Base-by-base conservation (phyloP, 352 stramenopile species). In the Phytophthora capsici region DNA sequence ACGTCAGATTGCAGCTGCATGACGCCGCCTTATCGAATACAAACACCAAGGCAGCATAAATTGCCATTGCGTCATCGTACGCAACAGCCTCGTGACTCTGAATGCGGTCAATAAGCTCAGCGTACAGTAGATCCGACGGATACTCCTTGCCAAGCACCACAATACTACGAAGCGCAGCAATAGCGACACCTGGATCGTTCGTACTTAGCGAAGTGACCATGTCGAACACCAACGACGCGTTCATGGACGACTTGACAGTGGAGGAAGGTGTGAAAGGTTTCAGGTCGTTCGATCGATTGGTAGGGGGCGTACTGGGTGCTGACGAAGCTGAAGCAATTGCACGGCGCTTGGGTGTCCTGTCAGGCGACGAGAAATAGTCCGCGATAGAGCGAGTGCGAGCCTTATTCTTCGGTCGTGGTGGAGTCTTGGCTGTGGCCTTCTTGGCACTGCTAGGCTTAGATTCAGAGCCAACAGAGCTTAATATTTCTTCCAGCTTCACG, bases 71-170 rank as follows among this genome's bases (percentile, higher is more conserved):
- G 48, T 92, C 83, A 0, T 49, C 71, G 60, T 93, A 94, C 22
- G 75, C 82, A 49, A 90, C 74, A 1, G 83, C 78, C 34, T 91
- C 84, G 14, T 75, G 75, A 61, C 82, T 90, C 56, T 90, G 76
- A 23, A 95, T 93, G n/a, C 78, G 80, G 38, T 93, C 87, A 43
- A 95, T 74, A 34, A 93, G 80, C 57, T 95, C 84, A 12, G 86
- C 66, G 44, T 90, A 95, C 7, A 93, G 80, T 65, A 95, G 53
- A 54, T 91, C 82, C 4, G 84, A 92, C 32, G 87, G 84, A 55
- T 93, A 93, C 58, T 93, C 85, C 56, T 91, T 94, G 6, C 85
- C 87, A 16, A 94, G 73, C 25, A 92, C 84, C n/a, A 95, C 87
- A 48, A 95, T 85, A 45, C 78, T 91, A 13, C 84, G 77, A 22